Percentiles rank a stretch among this genome's conserved stretches.
Evolutionary conservation across 2,329 filamentous ascomycete genomes (phyloP).

Genomic region (Helotiales sp.): DNA sequence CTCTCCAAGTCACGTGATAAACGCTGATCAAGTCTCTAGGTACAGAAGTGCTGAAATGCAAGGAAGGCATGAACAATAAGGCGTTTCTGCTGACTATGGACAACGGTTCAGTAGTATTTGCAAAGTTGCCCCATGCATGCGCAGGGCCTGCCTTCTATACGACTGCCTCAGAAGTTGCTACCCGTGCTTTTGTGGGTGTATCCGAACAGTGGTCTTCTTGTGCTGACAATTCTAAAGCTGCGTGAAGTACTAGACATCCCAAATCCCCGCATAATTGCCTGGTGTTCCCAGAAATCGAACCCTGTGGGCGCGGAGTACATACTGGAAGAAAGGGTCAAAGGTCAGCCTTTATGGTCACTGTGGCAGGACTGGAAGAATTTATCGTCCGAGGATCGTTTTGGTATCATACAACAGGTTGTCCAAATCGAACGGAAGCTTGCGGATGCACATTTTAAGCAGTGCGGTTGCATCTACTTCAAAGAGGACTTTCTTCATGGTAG

Average conservation of each 20-base stretch:
- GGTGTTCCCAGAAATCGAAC: neutral
- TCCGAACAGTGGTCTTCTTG: neutral
- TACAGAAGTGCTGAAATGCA: constrained; percentile 30
- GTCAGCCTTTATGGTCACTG: neutral
- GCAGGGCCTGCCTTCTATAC: constrained; percentile 31
- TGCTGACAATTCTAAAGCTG: neutral
- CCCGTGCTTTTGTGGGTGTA: constrained; percentile 27
- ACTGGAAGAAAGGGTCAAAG: neutral
- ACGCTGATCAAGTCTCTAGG: constrained; percentile 20
- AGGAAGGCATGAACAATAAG: constrained; percentile 32
- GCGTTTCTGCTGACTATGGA: constrained; percentile 34
- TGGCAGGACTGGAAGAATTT: neutral
- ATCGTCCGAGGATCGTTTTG: constrained; percentile 26
- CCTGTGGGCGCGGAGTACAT: neutral
- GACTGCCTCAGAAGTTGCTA: constrained; percentile 33
- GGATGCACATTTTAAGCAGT: constrained; percentile 32
- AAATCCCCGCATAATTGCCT: neutral
- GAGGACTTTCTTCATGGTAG: constrained; percentile 25
- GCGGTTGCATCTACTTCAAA: constrained; percentile 36
- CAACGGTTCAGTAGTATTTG: constrained; percentile 29
- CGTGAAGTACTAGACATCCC: neutral
- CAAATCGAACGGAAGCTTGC: constrained; percentile 40
- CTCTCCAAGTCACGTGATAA: neutral
- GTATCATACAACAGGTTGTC: constrained; percentile 38
- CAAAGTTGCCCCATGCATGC: constrained; percentile 30